These are phyloP conservation scores for Camellia granthamiana DNA, from an alignment of 148 eudicot genomes.

Conservation along the genomic window DNA sequence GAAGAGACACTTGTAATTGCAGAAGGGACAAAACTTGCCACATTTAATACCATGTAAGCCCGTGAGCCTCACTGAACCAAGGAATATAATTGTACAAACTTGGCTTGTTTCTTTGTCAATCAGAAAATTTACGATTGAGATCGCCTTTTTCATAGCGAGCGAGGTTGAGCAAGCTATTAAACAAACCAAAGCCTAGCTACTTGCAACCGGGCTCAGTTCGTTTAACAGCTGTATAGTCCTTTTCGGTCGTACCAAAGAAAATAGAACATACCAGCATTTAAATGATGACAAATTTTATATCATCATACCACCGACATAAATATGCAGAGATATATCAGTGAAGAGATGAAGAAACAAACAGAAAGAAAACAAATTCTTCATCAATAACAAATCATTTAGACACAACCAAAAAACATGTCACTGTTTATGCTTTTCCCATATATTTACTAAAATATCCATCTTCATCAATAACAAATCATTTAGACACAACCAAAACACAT, in stretches of 20 bases:
- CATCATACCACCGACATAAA: neutral
- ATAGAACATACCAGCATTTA: neutral
- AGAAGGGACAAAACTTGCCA: too few relatives aligned
- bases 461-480: neutral
- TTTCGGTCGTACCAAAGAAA: neutral
- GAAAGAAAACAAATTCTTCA: neutral
- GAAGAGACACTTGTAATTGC: too few relatives aligned
- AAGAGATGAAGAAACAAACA: neutral
- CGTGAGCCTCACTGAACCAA: too few relatives aligned
- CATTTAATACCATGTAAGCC: too few relatives aligned
- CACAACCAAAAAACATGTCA: neutral
- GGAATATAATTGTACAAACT: too few relatives aligned
- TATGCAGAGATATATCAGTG: neutral
- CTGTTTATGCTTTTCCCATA: neutral
- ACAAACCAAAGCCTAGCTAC: too few relatives aligned
- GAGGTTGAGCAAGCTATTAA: too few relatives aligned
- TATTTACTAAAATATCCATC: neutral
- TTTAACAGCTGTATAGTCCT: neutral
- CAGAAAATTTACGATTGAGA: too few relatives aligned
- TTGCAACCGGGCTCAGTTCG: too few relatives aligned
- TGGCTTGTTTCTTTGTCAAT: too few relatives aligned
- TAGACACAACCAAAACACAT: neutral
- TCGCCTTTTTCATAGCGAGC: too few relatives aligned
- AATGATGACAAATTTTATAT: too few relatives aligned
- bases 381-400: neutral